phyloP scores from a whole-genome alignment of 441 rosid species.

The Euphorbia schlechtendalii region DNA sequence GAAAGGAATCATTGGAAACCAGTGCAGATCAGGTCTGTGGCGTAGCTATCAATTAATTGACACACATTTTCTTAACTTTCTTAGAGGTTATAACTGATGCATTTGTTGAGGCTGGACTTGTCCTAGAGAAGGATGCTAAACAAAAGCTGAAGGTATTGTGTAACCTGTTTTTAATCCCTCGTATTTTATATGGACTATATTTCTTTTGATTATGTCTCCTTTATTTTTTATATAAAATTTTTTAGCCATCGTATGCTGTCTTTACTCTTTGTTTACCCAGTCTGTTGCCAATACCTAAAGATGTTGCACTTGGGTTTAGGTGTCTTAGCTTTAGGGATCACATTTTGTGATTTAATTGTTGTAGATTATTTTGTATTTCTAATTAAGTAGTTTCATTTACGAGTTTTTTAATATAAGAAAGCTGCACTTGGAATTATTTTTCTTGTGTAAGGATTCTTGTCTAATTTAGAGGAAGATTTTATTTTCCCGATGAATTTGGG shows the following conservation, averaged over 20 bases:
- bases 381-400: too few relatives aligned
- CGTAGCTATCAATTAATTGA: neutral
- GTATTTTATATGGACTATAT: neutral
- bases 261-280: neutral
- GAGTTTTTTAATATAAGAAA: neutral
- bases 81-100: constrained; percentile 73
- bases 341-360: neutral
- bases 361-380: neutral
- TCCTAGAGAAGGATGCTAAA: constrained; percentile 61
- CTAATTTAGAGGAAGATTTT: neutral
- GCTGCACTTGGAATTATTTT: too few relatives aligned
- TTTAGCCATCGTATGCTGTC: neutral
- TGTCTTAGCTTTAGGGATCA: neutral
- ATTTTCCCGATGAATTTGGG: too few relatives aligned
- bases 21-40: neutral
- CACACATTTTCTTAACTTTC: constrained; percentile 39
- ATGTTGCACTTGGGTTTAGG: neutral
- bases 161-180: neutral
- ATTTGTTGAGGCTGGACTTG: constrained; percentile 81
- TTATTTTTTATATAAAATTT: neutral
- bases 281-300: neutral
- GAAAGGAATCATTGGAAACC: neutral
- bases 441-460: neutral
- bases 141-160: constrained; percentile 54
- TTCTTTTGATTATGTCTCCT: neutral